These are phyloP conservation scores for Ophiosphaerella korrae DNA, from an alignment of 2,329 filamentous ascomycete species.

Conservation along the genomic window DNA sequence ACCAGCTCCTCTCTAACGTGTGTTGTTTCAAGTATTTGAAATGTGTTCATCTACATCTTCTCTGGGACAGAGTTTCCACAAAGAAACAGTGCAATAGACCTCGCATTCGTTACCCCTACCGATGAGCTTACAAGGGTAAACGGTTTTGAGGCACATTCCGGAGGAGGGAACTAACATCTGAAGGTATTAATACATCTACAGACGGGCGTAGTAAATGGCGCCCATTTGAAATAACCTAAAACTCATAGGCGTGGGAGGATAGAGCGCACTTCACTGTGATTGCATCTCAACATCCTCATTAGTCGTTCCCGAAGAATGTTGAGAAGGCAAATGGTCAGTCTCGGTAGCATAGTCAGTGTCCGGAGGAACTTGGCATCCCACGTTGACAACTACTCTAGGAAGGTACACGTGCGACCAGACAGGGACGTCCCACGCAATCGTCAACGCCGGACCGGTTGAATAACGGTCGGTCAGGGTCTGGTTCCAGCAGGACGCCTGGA, in stretches of 20 bases:
- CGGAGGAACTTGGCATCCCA: conserved; percentile 32
- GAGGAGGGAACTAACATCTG: no score
- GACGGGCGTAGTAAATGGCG: neutral
- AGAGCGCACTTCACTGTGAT: neutral
- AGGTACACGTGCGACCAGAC: conserved; percentile 17
- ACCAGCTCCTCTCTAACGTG: no score
- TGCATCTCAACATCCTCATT: conserved; percentile 1
- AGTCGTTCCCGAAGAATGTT: conserved; percentile 14
- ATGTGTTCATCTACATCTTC: no score
- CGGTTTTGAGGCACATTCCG: no score
- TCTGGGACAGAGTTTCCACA: no score
- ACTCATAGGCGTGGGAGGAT: conserved; percentile 4
- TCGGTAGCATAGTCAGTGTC: conserved; percentile 22
- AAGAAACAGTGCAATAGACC: no score
- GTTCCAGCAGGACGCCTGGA: neutral
- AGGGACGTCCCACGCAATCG: conserved; percentile 27
- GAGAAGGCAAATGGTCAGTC: conserved; percentile 12
- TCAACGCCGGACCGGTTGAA: conserved; percentile 16
- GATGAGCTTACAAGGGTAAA: neutral
- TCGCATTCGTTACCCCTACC: no score
- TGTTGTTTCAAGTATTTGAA: no score
- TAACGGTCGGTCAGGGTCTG: neutral
- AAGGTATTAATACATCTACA: conserved; percentile 9
- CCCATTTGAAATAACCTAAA: neutral
- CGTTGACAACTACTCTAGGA: conserved; percentile 18